Conservation (phyloP, 169 alveolate species). For the Cryptosporidium bovis region DNA sequence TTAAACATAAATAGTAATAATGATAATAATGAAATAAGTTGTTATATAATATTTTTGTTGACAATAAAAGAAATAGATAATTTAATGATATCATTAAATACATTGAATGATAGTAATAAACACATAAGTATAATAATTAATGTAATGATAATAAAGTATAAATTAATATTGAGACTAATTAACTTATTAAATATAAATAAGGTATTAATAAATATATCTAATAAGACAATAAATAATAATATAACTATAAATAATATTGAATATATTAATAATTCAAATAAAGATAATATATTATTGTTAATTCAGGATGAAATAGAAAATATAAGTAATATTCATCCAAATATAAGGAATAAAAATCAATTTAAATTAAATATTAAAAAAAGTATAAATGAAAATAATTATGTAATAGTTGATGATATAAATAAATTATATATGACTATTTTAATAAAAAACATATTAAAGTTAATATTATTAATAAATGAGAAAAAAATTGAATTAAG, state of each 20-base stretch:
- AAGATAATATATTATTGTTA: constrained; percentile 68
- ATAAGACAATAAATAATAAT: not conserved
- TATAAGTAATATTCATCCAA: constrained; percentile 69
- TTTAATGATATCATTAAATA: constrained; percentile 1
- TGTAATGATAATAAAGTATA: constrained; percentile 3
- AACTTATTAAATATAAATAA: not conserved
- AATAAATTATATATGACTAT: constrained; percentile 3
- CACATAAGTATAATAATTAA: not conserved
- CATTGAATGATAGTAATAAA: not conserved
- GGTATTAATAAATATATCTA: not conserved
- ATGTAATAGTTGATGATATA: constrained; percentile 35
- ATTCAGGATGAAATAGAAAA: constrained; percentile 73
- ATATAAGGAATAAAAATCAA: constrained; percentile 68
- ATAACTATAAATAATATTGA: not conserved
- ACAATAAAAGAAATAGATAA: constrained; percentile 7
- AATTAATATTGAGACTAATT: not conserved
- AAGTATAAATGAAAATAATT: constrained; percentile 13
- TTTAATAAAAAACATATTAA: constrained; percentile 11
- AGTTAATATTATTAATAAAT: not conserved
- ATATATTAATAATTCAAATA: not conserved
- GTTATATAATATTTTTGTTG: not conserved
- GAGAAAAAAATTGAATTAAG: not conserved
- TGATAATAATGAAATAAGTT: constrained; percentile 3
- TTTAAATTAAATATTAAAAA: not conserved
- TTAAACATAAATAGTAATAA: not conserved